These are phyloP conservation scores for Pyrenophora teres DNA, from an alignment of 2,329 filamentous ascomycete species.

Conservation along the genomic window DNA sequence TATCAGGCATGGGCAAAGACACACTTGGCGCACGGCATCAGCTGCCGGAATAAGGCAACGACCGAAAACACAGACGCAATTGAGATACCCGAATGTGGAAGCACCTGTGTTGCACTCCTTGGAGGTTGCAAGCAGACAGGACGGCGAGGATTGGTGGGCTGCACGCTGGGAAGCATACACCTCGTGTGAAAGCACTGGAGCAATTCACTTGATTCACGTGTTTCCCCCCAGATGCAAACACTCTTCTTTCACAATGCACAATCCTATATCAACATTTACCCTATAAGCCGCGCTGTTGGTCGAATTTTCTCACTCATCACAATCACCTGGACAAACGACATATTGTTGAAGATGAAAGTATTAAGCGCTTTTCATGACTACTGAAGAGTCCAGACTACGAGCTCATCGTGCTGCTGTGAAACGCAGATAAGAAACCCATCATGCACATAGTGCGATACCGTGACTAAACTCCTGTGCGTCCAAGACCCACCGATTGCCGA, in stretches of 20 bases:
- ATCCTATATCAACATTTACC: background rate
- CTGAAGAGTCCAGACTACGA: constrained; percentile 10
- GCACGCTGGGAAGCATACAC: background rate
- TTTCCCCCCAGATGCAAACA: too few species aligned
- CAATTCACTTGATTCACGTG: too few species aligned
- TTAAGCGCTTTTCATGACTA: constrained; percentile 32
- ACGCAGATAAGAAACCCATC: constrained; percentile 11
- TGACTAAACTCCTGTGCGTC: constrained; percentile 26
- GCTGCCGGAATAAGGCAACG: background rate
- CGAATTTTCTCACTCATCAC: background rate
- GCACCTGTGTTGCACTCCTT: constrained; percentile 5
- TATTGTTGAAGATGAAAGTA: constrained; percentile 23
- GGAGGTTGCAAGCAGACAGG: background rate
- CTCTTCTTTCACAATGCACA: too few species aligned
- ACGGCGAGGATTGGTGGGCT: background rate
- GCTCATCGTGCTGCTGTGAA: constrained; percentile 11
- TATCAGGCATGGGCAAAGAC: constrained; percentile 1
- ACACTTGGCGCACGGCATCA: background rate
- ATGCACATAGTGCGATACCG: constrained; percentile 24
- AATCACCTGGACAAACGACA: background rate
- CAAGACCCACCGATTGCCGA: constrained; percentile 15
- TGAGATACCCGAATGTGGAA: constrained; percentile 31
- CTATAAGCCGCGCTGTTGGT: background rate
- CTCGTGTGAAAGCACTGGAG: too few species aligned
- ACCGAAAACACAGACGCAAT: constrained; percentile 5